Conservation (phyloP, 768 basidiomycete species). For the Amanita pseudoporphyria region DNA sequence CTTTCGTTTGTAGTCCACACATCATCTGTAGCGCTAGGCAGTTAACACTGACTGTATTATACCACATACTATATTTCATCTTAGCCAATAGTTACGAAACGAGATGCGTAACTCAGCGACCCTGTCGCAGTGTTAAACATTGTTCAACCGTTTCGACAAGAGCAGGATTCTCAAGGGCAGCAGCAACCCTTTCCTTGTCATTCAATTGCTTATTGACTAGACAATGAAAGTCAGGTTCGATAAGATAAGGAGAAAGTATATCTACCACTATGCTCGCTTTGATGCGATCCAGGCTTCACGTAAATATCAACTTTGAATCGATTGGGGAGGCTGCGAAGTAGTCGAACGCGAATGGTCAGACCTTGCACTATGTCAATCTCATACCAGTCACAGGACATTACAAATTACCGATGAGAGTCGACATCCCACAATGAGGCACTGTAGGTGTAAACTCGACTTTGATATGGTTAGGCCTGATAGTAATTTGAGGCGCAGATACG, state of each 20-base stretch:
- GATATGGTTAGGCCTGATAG: conserved; percentile 48
- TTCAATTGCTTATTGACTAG: conserved; percentile 97
- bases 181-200: conserved; percentile 97
- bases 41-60: conserved; percentile 1
- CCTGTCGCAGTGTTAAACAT: conserved; percentile 6
- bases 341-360: conserved; percentile 88
- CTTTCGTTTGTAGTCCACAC: background rate
- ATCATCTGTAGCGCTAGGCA: conserved; percentile 3
- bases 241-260: conserved; percentile 2
- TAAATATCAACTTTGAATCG: conserved; percentile 93
- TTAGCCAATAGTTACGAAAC: background rate
- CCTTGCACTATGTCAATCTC: conserved; percentile 34
- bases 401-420: conserved; percentile 80
- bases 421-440: conserved; percentile 96
- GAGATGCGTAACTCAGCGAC: background rate
- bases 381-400: conserved; percentile 2
- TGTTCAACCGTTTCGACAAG: conserved; percentile 84
- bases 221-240: background rate
- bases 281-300: conserved; percentile 91
- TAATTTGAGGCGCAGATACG: conserved; percentile 83
- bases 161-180: conserved; percentile 87
- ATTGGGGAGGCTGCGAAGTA: conserved; percentile 81
- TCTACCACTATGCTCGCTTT: conserved; percentile 84
- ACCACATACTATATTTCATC: background rate
- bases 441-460: conserved; percentile 94